Base-by-base conservation (phyloP, 768 basidiomycete species). In the Naematelia aurantialba region DNA sequence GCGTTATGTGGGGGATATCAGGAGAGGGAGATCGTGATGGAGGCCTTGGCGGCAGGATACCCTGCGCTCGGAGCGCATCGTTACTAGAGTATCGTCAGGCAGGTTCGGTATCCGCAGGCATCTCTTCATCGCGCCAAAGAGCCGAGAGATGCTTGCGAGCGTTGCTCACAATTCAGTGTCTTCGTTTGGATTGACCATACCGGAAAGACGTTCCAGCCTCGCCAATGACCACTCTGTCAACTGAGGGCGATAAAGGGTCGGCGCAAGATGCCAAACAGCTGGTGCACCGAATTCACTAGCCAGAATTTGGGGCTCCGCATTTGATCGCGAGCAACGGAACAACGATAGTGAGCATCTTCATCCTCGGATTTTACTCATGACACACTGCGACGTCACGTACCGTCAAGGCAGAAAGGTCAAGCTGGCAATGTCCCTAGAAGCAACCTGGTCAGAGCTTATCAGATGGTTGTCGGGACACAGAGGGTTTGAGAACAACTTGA, bases 121-220 rank as follows among this genome's bases (percentile, higher is more conserved):
- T 22, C 12, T 49, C 11, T 49, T 12, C 13, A 24, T 12, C 47
- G 12, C 12, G 12, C 24, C 13, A 53, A 45, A 25, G 47, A 39
- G 12, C 42, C 8, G 46, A 58, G 4, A 56, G 25, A 19, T 17
- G 51, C 42, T 8, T 24, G 21, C 30, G 5, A 8, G 26, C 14
- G 25, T 27, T 21, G 77, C 89, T 78, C 76, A 93, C 92, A 97
- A 96, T 83, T 97, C 92, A 1, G 92, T 94, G 76, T 97, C 92
- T 80, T 94, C 89, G 81, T 91, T 82, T 27, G 88, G 83, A 73
- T 92, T 90, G 63, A 73, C 66, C 68, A 74, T 69, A 27, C 5
- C 49, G 22, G 29, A 26, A n/a, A n/a, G n/a, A n/a, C n/a, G n/a
- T n/a, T n/a, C n/a, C n/a, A n/a, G n/a, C n/a, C n/a, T n/a, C n/a